Base-by-base conservation (phyloP, 768 basidiomycete species). In the Tulasnella sp. region DNA sequence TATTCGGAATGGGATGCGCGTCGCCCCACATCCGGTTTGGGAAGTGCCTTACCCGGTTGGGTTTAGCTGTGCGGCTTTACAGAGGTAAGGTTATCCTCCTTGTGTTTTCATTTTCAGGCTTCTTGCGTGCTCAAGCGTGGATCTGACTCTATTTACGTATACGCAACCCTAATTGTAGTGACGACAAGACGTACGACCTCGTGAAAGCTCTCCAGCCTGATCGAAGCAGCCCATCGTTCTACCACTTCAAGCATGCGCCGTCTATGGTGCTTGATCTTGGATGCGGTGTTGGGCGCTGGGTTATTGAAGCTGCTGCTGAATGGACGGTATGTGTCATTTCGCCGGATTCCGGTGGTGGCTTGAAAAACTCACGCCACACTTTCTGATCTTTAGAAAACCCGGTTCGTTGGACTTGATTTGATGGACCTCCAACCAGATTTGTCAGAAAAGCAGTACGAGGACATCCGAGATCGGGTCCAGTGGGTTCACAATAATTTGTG, bases 201-300 rank as follows among this genome's bases (percentile, higher is more conserved):
- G 82, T 93, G 22, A 89, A 86, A 50, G 90, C 89, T n/a, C 87
- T 95, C 22, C 89, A 87, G 69, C 86, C 87, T 8, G 87, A 86
- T 2, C 79, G 79, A 20, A 88, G 87, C 6, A 88, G 89, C 0
- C 93, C 93, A 0, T 90, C 91, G 0, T 94, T 95, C 83, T 88
- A 90, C 80, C 86, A 89, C 80, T 89, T 82, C 58, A 87, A 87
- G 34, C 86, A 85, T n/a, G 87, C 88, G 0, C 92, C 93, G 0
- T 84, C 85, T 0, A 86, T 87, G 18, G 91, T 92, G 34, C 88
- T 96, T 9, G 94, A 95, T 83, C 85, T 96, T 18, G 94, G 94
- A 2, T 95, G 93, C 84, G 94, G 94, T 16, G 82, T 89, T 73
- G 93, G 94, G 0, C 84, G 89, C 74, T 96, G 94, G 94, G 87